Base-by-base conservation (phyloP, 192 early-diverging fungal species). In the Rhizoclosmatium globosum region DNA sequence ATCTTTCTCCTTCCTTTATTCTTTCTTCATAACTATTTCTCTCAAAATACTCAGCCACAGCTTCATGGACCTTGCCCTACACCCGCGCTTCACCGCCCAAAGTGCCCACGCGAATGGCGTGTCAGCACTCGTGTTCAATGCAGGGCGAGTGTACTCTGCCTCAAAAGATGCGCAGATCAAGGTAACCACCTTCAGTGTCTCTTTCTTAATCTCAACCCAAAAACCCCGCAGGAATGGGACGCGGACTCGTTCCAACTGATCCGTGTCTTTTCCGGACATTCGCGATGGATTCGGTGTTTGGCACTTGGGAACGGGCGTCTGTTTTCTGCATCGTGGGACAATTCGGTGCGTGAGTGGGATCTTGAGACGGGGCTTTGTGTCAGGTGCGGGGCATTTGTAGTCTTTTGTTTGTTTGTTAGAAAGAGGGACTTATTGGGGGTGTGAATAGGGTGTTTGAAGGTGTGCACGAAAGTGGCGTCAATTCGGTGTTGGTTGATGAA, bases 321-420 rank as follows among this genome's bases (percentile, higher is more conserved):
- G 23, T 84, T 79, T 70, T 72, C 75, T 17, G 79, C 62, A 19
- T 71, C 79, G 17, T 78, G 80, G 83, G 83, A 84, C 56, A 76
- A 79, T 21, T 79, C 79, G 1, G 71, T 84, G 3, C 66, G 79
- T 11, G 62, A 69, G 6, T 84, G 79, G 79, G 42, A 53, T 48
- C 57, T 84, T 1, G 64, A 75, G 19, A 68, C 83, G 15, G 83
- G 64, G 4, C 64, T 56, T 13, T 42, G 58, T 59, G 50, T 64
- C 11, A 43, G 68, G 45, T 42, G 39, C 19, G 41, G 62, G n/a
- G 31, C 31, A 64, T 64, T 13, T 64, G 15, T 21, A 23, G 2
- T 13, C 31, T 21, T 13, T 39, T 64, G 41, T 39, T 64, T 64
- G 2, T 38, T 13, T 13, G 41, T 23, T 23, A 21, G 71, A 68